Evolutionary conservation across 2,329 filamentous ascomycete species (phyloP), one percentile per base, ranked within the genome.

Genomic region (Pseudogymnoascus sp.): DNA sequence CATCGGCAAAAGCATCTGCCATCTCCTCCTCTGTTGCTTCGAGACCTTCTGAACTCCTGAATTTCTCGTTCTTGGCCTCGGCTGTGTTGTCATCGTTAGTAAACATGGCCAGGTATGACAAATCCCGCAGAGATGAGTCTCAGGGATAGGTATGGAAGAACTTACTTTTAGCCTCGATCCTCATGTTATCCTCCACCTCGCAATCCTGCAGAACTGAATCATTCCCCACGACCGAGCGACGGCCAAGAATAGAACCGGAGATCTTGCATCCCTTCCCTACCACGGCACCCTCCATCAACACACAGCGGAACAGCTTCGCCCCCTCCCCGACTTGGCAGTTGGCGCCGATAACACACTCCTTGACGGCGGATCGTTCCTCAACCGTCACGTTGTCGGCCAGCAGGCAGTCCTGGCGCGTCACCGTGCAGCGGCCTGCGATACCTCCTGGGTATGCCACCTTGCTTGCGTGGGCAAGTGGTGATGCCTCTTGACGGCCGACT

Each of bases 271-370:
- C 87, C 68, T 90, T 89, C 12, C 90, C 92, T 11, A 99, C 81
- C 6, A 90, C 86, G 0, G 90, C 92, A 3, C 90, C 90, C 63
- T 97, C 93, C 91, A 97, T 97, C 18, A 97, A 77, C 57, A 97
- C 75, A 73, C 93, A 97, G 65, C 92, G 84, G n/a, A 85, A 86
- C 47, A 99, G 76, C 66, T 92, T 89, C 30, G 89, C 91, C n/a
- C 91, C 91, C 67, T 88, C 86, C 64, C 87, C 86, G 65, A 99
- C 93, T 68, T 89, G 87, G 72, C 91, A 96, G 67, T 90, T 91
- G 4, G 90, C 85, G 2, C 94, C 94, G 39, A 99, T 84, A 30
- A 97, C 90, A 37, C 81, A 88, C 74, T 96, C 91, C 73, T 96
- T 97, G 75, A 99, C 89, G n/a, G 91, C 88, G 22, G 85, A 87